Base-by-base conservation (phyloP, 306 rosid species). In the Chamaecrista fasciculata region DNA sequence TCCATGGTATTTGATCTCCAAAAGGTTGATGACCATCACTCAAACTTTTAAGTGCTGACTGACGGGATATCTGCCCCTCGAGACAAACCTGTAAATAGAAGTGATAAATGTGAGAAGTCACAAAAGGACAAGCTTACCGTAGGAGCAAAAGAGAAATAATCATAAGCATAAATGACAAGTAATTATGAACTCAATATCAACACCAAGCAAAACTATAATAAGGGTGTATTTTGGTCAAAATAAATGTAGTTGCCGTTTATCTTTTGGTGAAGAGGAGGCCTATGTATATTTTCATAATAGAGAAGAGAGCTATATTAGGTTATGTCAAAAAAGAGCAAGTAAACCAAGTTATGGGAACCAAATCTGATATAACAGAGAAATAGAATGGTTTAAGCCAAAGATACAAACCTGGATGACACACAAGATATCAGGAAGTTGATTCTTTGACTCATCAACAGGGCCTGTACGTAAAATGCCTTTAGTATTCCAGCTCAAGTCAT, bases 1-100 rank as follows among this genome's bases (percentile, higher is more conserved):
- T 94, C 97, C 96, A 91, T 34, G 99, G 95, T 76, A 91, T 85
- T 84, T 91, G 97, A 77, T 94, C 99, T 62, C 99, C 99, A 70
- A 12, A 81, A 58, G 97, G 99, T 76, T 82, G 91, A 82, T 75
- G 85, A 76, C 99, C 96, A 76, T 81, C 79, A 62, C 92, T 91
- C 67, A 88, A 78, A 78, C 95, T 89, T 72, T 57, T 87, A 19
- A 84, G 76, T 15, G 95, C 99, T 76, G 97, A 91, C 67, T 84
- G 78, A 25, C 86, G 89, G 63, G 97, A 94, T 69, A 94, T 94
- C 69, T 91, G 87, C 49, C 99, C 97, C 83, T 91, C 99, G 50
- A 94, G 92, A 81, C 81, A 67, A 60, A 94, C 88, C 99, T 94
- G 78, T 19, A 29, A 61, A 81, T 25, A 56, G 51, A 66, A 52